phyloP scores from a whole-genome alignment of 805 yeast genomes.

The Pichia sporocuriosa region DNA sequence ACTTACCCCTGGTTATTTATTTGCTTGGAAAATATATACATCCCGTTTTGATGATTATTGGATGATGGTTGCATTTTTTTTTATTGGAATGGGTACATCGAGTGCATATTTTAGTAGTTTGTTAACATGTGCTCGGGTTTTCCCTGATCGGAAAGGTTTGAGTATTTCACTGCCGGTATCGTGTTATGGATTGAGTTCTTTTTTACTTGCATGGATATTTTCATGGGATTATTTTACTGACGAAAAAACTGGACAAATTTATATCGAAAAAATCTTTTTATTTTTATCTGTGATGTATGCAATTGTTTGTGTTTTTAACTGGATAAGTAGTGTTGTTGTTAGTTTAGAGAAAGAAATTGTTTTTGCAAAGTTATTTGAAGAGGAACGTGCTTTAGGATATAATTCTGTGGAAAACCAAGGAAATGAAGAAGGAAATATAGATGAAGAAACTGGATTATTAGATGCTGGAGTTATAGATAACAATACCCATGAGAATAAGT shows the following conservation, averaged over 20 bases:
- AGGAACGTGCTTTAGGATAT: slow-evolving; percentile 6
- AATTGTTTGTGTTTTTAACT: slow-evolving; percentile 50
- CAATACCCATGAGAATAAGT: slow-evolving; percentile 20
- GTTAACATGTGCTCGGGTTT: slow-evolving; percentile 80
- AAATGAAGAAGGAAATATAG: slow-evolving; percentile 1
- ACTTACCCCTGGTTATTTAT: slow-evolving; percentile 63
- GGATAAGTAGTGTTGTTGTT: slow-evolving; percentile 59
- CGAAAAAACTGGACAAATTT: slow-evolving; percentile 26
- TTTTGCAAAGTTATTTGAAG: slow-evolving; percentile 26
- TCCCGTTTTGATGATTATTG: slow-evolving; percentile 25
- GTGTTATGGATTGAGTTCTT: slow-evolving; percentile 75
- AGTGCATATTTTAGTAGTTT: slow-evolving; percentile 64
- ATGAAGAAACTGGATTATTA: slow-evolving; percentile 5
- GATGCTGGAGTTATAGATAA: slow-evolving; percentile 8
- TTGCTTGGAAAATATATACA: slow-evolving; percentile 35
- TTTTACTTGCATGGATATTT: slow-evolving; percentile 61
- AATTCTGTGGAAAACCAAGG: not conserved
- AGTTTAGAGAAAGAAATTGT: slow-evolving; percentile 47
- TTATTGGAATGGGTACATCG: slow-evolving; percentile 68
- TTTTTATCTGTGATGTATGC: slow-evolving; percentile 49
- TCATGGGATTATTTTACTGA: slow-evolving; percentile 34
- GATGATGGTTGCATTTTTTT: slow-evolving; percentile 45
- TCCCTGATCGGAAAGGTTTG: slow-evolving; percentile 66
- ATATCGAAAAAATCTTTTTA: slow-evolving; percentile 46
- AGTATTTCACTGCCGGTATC: slow-evolving; percentile 87